Base-by-base conservation (phyloP, 371 early-diverging fungal species). In the Actinomucor elegans region DNA sequence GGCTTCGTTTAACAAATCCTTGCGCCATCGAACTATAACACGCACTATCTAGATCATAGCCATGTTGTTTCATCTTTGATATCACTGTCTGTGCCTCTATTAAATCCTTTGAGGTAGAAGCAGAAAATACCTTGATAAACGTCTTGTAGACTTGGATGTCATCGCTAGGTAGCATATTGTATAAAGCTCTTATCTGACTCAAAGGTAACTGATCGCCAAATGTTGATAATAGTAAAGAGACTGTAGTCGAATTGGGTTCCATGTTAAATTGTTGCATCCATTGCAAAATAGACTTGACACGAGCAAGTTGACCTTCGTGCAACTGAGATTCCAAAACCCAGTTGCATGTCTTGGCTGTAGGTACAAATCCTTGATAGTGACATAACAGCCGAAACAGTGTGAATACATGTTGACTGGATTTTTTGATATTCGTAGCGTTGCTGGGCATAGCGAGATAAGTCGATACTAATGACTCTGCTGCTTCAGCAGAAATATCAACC, bases 61-160 rank as follows among this genome's bases (percentile, higher is more conserved):
- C 49, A 15, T 50, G 44, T 17, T 46, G 55, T 45, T 52, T 43
- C 60, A 66, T 51, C 10, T 59, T 52, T 1, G 42, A 12, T 2
- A 53, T 18, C 2, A 65, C 62, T 5, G 23, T 24, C 14, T 64
- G 44, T 21, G 64, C 64, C 9, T 28, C 28, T 8, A 20, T 32
- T 11, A 41, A 44, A 23, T 40, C 28, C 3, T 52, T 34, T n/a
- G n/a, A n/a, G n/a, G n/a, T n/a, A n/a, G n/a, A n/a, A n/a, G n/a
- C n/a, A 4, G 56, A 33, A 35, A 64, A 70, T 5, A 67, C 41
- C 5, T 60, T 33, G n/a, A 66, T 47, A 40, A 66, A 67, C 3
- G 60, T 46, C 11, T 43, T 55, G 36, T 58, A 64, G 6, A 61
- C 46, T 15, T 58, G 24, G 2, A 26, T 26, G 18, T 41, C 41